Evolutionary conservation across 2,329 filamentous ascomycete genomes (phyloP).

Genomic region (Phaeosphaeriaceae sp.): DNA sequence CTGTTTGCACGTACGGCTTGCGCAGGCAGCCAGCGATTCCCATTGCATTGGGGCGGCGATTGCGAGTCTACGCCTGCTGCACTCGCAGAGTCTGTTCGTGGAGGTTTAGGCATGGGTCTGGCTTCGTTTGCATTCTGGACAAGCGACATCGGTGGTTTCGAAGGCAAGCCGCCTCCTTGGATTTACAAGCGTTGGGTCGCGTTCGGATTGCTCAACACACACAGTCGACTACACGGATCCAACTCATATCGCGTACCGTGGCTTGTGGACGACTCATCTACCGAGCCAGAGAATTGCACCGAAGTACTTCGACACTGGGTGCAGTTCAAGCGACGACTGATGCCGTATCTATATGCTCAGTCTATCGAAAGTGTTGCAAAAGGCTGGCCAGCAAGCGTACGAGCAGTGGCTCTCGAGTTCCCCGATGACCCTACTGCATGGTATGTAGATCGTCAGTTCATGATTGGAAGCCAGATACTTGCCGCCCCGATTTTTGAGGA

Average conservation of each 20-base stretch:
- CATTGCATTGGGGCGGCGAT: slow-evolving; percentile 72
- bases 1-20: slow-evolving; percentile 73
- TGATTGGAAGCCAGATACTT: slow-evolving; percentile 71
- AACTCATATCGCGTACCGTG: slow-evolving; percentile 77
- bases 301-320: slow-evolving; percentile 63
- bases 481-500: slow-evolving; percentile 71
- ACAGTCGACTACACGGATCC: slow-evolving; percentile 74
- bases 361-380: slow-evolving; percentile 58
- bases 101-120: slow-evolving; percentile 68
- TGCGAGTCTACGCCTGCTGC: slow-evolving; percentile 77
- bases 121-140: slow-evolving; percentile 74
- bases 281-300: slow-evolving; percentile 55
- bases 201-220: slow-evolving; percentile 74
- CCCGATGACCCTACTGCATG: slow-evolving; percentile 73
- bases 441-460: slow-evolving; percentile 74
- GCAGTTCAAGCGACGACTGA: slow-evolving; percentile 62
- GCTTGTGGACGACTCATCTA: slow-evolving; percentile 70
- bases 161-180: slow-evolving; percentile 70
- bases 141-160: slow-evolving; percentile 75
- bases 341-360: slow-evolving; percentile 65
- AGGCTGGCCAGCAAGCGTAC: slow-evolving; percentile 66
- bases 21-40: slow-evolving; percentile 73
- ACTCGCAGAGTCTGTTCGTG: slow-evolving; percentile 74
- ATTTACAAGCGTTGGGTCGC: slow-evolving; percentile 81
- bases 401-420: slow-evolving; percentile 74